phyloP scores from a whole-genome alignment of 1,284 basidiomycete genomes.

The Moniliophthora roreri region DNA sequence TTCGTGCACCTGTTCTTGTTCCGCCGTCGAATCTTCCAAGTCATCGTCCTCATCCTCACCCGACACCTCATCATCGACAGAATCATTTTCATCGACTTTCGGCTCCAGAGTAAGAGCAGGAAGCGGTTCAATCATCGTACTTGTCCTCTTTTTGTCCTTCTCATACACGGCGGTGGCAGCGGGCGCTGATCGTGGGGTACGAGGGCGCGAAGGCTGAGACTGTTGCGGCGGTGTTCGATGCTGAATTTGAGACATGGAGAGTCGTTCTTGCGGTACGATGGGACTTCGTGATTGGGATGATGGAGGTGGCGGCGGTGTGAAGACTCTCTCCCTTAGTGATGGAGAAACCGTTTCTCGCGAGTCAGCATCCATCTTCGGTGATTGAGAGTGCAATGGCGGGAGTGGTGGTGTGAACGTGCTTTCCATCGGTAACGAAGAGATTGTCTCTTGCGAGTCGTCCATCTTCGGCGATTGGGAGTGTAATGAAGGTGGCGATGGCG shows the following conservation, averaged over 20 bases:
- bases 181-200: neutral
- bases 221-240: constrained; percentile 1
- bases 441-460: neutral
- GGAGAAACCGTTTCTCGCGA: constrained; percentile 6
- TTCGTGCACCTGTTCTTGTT: constrained; percentile 22
- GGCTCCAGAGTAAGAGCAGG: neutral
- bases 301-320: neutral
- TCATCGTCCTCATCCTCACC: neutral
- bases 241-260: neutral
- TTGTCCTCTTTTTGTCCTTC: neutral
- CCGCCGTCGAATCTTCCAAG: constrained; percentile 16
- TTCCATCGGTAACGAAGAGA: neutral
- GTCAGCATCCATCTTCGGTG: constrained; percentile 22
- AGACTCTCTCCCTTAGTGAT: neutral
- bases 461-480: neutral
- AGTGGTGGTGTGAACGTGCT: too few relatives aligned
- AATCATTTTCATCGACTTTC: constrained; percentile 11
- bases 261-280: neutral
- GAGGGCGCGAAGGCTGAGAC: neutral
- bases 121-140: constrained; percentile 1
- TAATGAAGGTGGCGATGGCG: neutral
- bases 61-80: neutral
- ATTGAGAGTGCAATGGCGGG: too few relatives aligned
- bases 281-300: neutral
- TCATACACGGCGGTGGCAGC: constrained; percentile 1